phyloP scores from a whole-genome alignment of 2,329 filamentous ascomycete species.

The Venturia aucupariae region DNA sequence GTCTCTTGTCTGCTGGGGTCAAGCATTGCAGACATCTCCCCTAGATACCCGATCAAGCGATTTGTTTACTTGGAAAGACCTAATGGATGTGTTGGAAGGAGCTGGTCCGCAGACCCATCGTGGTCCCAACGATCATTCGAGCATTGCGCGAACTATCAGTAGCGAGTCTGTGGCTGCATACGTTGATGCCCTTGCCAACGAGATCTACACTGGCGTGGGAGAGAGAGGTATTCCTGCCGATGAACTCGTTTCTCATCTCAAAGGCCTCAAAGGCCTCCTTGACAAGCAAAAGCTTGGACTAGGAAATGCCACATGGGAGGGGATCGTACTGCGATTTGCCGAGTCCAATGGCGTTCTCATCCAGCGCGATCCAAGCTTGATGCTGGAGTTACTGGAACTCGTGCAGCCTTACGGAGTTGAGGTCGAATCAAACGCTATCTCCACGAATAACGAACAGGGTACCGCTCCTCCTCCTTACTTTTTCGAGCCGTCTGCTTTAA shows the following conservation, averaged over 20 bases:
- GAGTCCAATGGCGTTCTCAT: slow-evolving; percentile 40
- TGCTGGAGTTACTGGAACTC: slow-evolving; percentile 32
- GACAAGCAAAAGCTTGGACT: slow-evolving; percentile 29
- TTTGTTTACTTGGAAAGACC: slow-evolving; percentile 1
- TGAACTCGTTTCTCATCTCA: slow-evolving; percentile 26
- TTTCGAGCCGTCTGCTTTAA: slow-evolving; percentile 34
- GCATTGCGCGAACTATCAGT: slow-evolving; percentile 42
- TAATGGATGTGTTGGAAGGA: slow-evolving; percentile 7
- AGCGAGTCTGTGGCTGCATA: slow-evolving; percentile 48
- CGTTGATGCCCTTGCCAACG: slow-evolving; percentile 42
- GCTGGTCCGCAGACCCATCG: slow-evolving; percentile 3
- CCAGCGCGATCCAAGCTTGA: slow-evolving; percentile 35
- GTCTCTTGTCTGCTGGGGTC: slow-evolving; percentile 20
- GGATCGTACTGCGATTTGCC: slow-evolving; percentile 39
- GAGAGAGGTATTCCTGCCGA: slow-evolving; percentile 28
- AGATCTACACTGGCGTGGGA: slow-evolving; percentile 36
- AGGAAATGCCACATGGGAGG: slow-evolving; percentile 35
- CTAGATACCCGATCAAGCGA: neutral
- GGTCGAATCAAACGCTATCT: slow-evolving; percentile 27
- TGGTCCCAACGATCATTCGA: neutral
- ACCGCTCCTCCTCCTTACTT: slow-evolving; percentile 30
- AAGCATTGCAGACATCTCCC: slow-evolving; percentile 1
- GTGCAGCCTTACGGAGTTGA: slow-evolving; percentile 34
- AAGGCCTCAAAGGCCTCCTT: slow-evolving; percentile 30
- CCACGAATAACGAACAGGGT: slow-evolving; percentile 19